Conservation (phyloP, 305 asterid species). For the Coffea humblotiana region DNA sequence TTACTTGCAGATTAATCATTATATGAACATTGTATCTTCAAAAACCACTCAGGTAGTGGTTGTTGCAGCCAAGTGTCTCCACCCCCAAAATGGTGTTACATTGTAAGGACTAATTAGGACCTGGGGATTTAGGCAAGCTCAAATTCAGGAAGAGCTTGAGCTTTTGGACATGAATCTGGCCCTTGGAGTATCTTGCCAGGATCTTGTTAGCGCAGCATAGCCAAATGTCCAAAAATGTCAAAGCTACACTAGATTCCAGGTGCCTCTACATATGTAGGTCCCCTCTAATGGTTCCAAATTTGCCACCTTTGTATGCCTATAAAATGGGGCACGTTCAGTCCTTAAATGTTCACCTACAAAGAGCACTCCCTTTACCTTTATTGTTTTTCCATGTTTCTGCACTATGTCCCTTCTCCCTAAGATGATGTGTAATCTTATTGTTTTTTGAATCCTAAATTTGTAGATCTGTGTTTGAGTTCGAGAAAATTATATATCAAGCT, state of each 20-base stretch:
- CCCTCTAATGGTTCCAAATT: too few species aligned
- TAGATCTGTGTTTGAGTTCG: too few species aligned
- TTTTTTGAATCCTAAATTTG: too few species aligned
- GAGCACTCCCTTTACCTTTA: too few species aligned
- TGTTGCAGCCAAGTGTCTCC: not conserved
- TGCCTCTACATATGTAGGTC: not conserved
- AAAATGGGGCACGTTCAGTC: not conserved
- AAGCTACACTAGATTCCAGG: not conserved
- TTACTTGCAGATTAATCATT: not conserved
- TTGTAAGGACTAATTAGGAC: not conserved
- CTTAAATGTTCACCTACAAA: too few species aligned
- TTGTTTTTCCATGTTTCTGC: too few species aligned
- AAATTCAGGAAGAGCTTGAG: not conserved
- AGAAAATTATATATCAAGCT: too few species aligned
- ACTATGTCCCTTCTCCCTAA: too few species aligned
- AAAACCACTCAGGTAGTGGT: not conserved
- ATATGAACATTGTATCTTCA: not conserved
- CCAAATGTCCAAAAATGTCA: not conserved
- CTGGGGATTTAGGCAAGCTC: not conserved
- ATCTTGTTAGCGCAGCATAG: not conserved
- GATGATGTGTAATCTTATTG: too few species aligned
- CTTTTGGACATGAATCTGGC: not conserved
- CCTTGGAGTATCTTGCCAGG: not conserved
- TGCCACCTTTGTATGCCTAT: not conserved
- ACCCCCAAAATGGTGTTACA: too few species aligned